phyloP scores from a whole-genome alignment of 441 rosid species.

The Pelargonium cotyledonis region DNA sequence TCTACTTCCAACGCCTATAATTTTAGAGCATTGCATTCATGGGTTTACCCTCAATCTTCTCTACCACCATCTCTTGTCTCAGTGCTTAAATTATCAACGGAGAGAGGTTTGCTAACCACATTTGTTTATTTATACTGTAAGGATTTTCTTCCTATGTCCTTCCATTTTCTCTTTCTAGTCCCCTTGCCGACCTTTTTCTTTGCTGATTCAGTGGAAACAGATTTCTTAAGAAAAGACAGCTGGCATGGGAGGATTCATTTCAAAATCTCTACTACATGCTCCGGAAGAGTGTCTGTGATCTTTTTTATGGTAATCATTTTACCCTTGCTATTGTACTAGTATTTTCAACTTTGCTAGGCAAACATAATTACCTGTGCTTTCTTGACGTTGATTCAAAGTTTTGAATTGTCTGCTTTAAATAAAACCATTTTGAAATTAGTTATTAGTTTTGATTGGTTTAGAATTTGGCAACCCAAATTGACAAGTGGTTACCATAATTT shows the following conservation, averaged over 20 bases:
- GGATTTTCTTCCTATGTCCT: neutral
- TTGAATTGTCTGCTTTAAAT: neutral
- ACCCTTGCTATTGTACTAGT: neutral
- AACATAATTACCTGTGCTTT: neutral
- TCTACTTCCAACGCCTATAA: constrained; percentile 33
- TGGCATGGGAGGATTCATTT: constrained; percentile 87
- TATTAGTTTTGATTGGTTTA: neutral
- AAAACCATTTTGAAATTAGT: neutral
- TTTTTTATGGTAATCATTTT: constrained; percentile 60
- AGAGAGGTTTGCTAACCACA: constrained; percentile 50
- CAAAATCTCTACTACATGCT: constrained; percentile 76
- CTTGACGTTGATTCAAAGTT: neutral
- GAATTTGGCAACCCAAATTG: neutral
- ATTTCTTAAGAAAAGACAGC: constrained; percentile 57
- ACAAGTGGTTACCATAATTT: neutral
- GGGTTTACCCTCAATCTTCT: constrained; percentile 87
- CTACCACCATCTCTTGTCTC: constrained; percentile 72
- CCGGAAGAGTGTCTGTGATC: constrained; percentile 61
- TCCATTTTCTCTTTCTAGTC: constrained; percentile 13
- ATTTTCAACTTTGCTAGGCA: neutral
- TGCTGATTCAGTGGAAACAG: constrained; percentile 46
- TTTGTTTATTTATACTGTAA: neutral
- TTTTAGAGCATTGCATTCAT: constrained; percentile 66
- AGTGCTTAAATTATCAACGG: constrained; percentile 42
- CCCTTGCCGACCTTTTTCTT: constrained; percentile 17